These are phyloP conservation scores for Chrysanthemum seticuspe DNA, from an alignment of 129 eudicot species.

Conservation along the genomic window DNA sequence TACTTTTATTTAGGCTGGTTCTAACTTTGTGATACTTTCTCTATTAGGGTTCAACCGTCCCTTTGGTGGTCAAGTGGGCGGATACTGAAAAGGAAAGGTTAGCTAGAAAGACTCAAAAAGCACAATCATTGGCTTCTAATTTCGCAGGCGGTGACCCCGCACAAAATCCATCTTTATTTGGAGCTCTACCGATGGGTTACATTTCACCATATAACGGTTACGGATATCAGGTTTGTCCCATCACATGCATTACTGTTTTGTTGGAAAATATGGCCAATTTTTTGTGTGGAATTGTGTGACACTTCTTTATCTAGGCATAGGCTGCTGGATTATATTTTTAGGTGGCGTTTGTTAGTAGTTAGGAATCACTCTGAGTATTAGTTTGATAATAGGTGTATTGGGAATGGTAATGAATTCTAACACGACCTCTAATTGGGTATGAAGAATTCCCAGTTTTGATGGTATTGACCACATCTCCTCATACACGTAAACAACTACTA, in stretches of 20 bases:
- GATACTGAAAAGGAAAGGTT: conserved; percentile 95
- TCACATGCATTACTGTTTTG: conserved; percentile 7
- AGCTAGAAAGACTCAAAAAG: conserved; percentile 93
- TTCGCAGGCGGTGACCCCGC: conserved; percentile 47
- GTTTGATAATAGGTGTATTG: not conserved
- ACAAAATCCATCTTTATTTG: conserved; percentile 77
- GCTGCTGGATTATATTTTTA: not conserved
- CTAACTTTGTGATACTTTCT: conserved; percentile 6
- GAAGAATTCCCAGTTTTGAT: not conserved
- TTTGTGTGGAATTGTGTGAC: not conserved
- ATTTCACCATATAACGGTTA: conserved; percentile 83
- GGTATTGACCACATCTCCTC: not conserved
- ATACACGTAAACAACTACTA: not conserved
- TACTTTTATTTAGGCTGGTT: too few relatives aligned
- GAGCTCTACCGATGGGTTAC: conserved; percentile 87
- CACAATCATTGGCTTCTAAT: conserved; percentile 54
- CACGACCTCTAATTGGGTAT: not conserved
- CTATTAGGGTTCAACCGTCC: conserved; percentile 75
- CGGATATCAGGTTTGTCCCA: conserved; percentile 80
- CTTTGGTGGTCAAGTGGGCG: conserved; percentile 99
- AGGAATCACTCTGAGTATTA: conserved; percentile 15
- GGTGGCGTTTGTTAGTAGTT: not conserved
- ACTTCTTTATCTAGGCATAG: not conserved
- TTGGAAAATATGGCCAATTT: not conserved
- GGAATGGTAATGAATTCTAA: not conserved